phyloP scores from a whole-genome alignment of 2,329 filamentous ascomycete species.

The Aspergillus neoniger region DNA sequence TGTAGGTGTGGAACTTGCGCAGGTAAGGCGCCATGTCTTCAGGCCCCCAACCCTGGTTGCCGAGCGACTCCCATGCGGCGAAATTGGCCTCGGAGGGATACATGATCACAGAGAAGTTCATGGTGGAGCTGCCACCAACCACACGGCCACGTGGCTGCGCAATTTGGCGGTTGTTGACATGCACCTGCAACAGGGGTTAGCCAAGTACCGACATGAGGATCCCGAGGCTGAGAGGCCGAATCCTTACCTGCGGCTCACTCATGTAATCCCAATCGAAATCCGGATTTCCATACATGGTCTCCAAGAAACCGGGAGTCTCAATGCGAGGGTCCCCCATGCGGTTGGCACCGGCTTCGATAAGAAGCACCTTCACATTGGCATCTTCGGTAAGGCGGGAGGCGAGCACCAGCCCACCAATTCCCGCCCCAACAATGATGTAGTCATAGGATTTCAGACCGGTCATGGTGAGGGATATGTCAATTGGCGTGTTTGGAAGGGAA shows the following conservation, averaged over 20 bases:
- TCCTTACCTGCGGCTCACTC: constrained; percentile 28
- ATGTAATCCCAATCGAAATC: constrained; percentile 32
- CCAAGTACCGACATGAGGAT: not conserved
- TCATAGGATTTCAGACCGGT: constrained; percentile 22
- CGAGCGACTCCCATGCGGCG: constrained; percentile 49
- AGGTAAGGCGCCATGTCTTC: constrained; percentile 53
- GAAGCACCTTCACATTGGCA: constrained; percentile 24
- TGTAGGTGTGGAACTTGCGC: constrained; percentile 41
- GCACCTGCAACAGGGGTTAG: constrained; percentile 12
- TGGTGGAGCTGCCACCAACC: constrained; percentile 50
- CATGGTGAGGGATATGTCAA: not conserved
- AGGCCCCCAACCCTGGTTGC: constrained; percentile 50
- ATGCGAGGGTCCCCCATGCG: constrained; percentile 27
- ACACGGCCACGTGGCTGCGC: constrained; percentile 51
- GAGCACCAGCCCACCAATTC: constrained; percentile 34
- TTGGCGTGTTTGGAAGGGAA: not conserved
- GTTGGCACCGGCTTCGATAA: constrained; percentile 33
- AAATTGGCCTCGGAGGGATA: constrained; percentile 41
- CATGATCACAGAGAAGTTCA: constrained; percentile 43
- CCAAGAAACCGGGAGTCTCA: constrained; percentile 25
- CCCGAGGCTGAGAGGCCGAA: no score
- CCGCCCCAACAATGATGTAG: constrained; percentile 31
- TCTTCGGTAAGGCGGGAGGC: constrained; percentile 36
- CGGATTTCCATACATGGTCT: constrained; percentile 22
- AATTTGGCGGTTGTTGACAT: constrained; percentile 45